Percentiles rank a stretch among this genome's conserved stretches.
These are phyloP conservation scores for Fraxinus latifolia DNA, from an alignment of 305 asterid species.

Conservation along the genomic window DNA sequence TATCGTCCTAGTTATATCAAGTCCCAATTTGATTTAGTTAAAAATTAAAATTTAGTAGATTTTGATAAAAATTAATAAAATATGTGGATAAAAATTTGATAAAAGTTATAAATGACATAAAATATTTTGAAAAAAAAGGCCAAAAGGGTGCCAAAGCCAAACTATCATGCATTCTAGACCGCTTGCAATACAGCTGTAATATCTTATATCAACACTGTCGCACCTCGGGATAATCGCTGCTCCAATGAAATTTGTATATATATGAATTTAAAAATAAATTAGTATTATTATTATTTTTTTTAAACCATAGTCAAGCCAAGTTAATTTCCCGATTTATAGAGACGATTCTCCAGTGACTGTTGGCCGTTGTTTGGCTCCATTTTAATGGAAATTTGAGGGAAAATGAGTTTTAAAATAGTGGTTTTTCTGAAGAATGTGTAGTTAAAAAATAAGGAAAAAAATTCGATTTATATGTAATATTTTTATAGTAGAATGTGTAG, in stretches of 20 bases:
- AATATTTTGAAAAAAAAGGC: background rate
- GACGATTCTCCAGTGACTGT: background rate
- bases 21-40: background rate
- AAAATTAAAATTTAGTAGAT: too few species aligned
- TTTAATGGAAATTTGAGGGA: background rate
- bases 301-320: background rate
- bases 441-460: too few species aligned
- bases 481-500: too few species aligned
- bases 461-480: too few species aligned
- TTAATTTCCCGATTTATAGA: background rate
- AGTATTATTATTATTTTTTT: too few species aligned
- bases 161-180: background rate
- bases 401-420: background rate
- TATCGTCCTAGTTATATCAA: background rate
- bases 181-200: background rate
- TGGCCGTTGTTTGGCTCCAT: background rate
- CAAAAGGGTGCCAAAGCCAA: background rate
- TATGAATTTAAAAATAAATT: background rate
- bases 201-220: background rate
- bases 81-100: background rate
- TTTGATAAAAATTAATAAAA: too few species aligned
- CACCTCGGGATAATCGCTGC: background rate
- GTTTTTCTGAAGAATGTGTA: too few species aligned
- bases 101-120: too few species aligned
- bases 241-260: background rate